Base-by-base conservation (phyloP, 2,329 filamentous ascomycete genomes). In the Pseudogymnoascus sp. region DNA sequence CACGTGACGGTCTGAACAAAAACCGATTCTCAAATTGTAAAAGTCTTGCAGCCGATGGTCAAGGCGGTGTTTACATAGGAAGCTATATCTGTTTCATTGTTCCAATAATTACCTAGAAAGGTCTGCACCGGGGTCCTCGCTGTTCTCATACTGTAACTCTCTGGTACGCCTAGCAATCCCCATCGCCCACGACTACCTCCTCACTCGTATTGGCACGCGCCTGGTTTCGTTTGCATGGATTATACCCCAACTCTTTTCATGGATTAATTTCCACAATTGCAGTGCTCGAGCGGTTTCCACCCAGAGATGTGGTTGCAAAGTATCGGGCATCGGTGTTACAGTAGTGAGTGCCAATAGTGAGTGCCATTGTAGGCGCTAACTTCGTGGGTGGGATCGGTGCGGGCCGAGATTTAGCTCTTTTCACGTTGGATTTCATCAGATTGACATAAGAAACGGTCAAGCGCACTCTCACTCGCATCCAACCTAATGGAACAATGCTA, bases 171-270 rank as follows among this genome's bases (percentile, higher is more conserved):
- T 3, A 64, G 70, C 9, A 74, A 80, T 21, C 70, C 70, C 68
- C 10, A 70, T 80, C 33, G 65, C 70, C 18, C 69, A 77, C 41
- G 80, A 83, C 70, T 83, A 78, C 70, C 71, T 81, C 68, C 72
- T 83, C 26, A 81, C 79, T 8, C 74, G 80, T 26, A 74, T 83
- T 62, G 79, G 80, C 28, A 75, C 73, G 80, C 82, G 69, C 75
- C 75, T 23, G 77, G n/a, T n/a, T n/a, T n/a, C n/a, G n/a, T n/a
- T n/a, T n/a, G n/a, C n/a, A n/a, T n/a, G n/a, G n/a, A n/a, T n/a
- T n/a, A n/a, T n/a, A n/a, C n/a, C n/a, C n/a, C n/a, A n/a, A n/a
- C n/a, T n/a, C n/a, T n/a, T n/a, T n/a, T n/a, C n/a, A n/a, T n/a
- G n/a, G n/a, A n/a, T n/a, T n/a, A n/a, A n/a, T 26, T 45, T n/a